These are phyloP conservation scores for Cordyceps fumosorosea DNA, from an alignment of 2,329 filamentous ascomycete species.

Conservation along the genomic window DNA sequence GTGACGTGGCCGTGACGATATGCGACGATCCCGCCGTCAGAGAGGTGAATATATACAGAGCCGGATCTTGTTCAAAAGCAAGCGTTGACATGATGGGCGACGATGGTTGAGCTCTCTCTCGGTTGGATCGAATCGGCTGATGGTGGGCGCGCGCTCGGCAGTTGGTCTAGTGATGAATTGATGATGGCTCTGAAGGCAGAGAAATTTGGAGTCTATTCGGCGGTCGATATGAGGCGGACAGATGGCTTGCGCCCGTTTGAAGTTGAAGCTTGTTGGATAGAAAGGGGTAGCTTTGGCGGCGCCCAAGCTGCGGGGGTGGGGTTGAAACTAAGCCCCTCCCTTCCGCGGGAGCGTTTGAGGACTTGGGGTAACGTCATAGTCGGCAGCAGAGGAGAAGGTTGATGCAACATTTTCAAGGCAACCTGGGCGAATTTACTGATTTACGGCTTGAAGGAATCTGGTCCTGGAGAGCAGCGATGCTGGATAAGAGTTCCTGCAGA, in stretches of 20 bases:
- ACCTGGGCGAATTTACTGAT: too few relatives aligned
- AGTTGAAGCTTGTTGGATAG: conserved; percentile 2
- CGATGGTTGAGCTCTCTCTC: background rate
- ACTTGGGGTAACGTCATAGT: background rate
- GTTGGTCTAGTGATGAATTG: background rate
- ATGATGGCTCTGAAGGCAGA: background rate
- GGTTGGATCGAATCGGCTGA: background rate
- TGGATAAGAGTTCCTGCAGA: too few relatives aligned
- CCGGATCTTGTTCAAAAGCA: conserved; percentile 54
- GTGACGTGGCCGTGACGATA: conserved; percentile 91
- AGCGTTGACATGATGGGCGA: conserved; percentile 23
- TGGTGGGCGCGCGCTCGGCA: background rate
- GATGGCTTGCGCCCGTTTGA: background rate
- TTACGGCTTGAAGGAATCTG: too few relatives aligned
- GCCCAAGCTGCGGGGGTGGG: conserved; percentile 7
- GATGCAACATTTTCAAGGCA: too few relatives aligned
- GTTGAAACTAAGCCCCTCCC: conserved; percentile 1
- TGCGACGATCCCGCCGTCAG: conserved; percentile 92
- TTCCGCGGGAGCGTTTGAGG: background rate
- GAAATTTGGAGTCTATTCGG: background rate
- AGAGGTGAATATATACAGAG: conserved; percentile 92
- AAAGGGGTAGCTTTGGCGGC: conserved; percentile 11
- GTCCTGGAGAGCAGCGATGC: too few relatives aligned
- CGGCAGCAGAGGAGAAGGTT: background rate
- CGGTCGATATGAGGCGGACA: background rate